Conservation (phyloP, 2,329 filamentous ascomycete species). For the Aspergillus ruber region DNA sequence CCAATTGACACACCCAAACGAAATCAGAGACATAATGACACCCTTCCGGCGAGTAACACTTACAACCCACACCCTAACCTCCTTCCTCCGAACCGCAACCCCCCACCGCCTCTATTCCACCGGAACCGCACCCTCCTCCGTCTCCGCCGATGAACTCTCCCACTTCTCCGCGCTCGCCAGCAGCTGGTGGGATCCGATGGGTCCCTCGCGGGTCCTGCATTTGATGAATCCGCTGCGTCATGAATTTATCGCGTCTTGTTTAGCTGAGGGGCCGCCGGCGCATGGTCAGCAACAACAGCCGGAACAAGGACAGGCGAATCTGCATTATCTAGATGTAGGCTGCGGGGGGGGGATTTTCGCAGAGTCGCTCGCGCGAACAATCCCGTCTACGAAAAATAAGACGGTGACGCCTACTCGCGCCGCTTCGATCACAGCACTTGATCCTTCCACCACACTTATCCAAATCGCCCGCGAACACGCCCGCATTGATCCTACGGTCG, state of each 20-base stretch:
- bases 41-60: slow-evolving; percentile 5
- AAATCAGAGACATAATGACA: slow-evolving; percentile 3
- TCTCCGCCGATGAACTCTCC: slow-evolving; percentile 81
- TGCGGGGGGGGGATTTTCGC: slow-evolving; percentile 97
- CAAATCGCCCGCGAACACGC: slow-evolving; percentile 69
- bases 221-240: slow-evolving; percentile 97
- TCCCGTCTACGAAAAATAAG: slow-evolving; percentile 16
- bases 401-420: slow-evolving; percentile 31
- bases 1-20: neutral
- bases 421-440: slow-evolving; percentile 39
- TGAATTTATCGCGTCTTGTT: slow-evolving; percentile 76
- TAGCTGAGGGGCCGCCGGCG: slow-evolving; percentile 47
- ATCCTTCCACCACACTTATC: slow-evolving; percentile 39
- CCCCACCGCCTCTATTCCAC: slow-evolving; percentile 25
- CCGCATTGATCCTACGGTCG: slow-evolving; percentile 63
- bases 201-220: slow-evolving; percentile 84
- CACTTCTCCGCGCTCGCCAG: slow-evolving; percentile 93
- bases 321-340: slow-evolving; percentile 78
- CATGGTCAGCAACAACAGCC: slow-evolving; percentile 7
- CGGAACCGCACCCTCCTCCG: slow-evolving; percentile 48
- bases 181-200: slow-evolving; percentile 95
- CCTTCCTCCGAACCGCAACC: slow-evolving; percentile 2
- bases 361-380: slow-evolving; percentile 52
- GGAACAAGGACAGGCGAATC: slow-evolving; percentile 1
- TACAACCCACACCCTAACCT: slow-evolving; percentile 2